Evolutionary conservation across 2,329 filamentous ascomycete species (phyloP), one percentile per base, ranked within the genome.

Genomic region (Colletotrichum scovillei): DNA sequence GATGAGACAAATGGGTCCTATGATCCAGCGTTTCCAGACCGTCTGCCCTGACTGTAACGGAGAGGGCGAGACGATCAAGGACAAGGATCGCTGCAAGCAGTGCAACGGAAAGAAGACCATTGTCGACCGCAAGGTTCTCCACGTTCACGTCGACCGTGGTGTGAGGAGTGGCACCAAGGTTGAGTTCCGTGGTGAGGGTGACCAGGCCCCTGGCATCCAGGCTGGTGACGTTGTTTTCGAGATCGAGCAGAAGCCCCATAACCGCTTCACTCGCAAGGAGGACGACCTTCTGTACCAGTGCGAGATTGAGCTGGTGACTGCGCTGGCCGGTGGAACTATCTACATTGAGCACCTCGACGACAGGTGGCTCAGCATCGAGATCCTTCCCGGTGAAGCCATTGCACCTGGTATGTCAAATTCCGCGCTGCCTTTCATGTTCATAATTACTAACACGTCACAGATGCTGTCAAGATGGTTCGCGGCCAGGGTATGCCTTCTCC

Each of bases 1-100:
- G 96, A 98, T 99, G 97, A 94, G 97, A 82, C 97, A 99, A 86
- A 98, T 99, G 95, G 97, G 97, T 64, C 97, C 97, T 73, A 99
- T 99, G 97, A 98, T 99, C 79, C 97, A 99, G 87, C 94, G 97
- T 72, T 99, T 99, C 92, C 97, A 99, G 89, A 98, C 96, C 35
- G 95, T 98, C 79, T 99, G 97, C 90, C 94, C 95, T 32, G 97
- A 99, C 86, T 99, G 97, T 84, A 96, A 97, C 79, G 97, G 97
- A 76, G 97, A 99, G 85, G 96, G 97, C 74, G 97, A 99, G 88
- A 95, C 93, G 77, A 96, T 99, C 84, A 95, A 94, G 81, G 96
- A 98, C 78, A 97, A 97, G 88, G 97, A 99, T 84, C 93, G 95
- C 80, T 99, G 97, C 93, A 98, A 98, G 92, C 90, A 91, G 82